Percentiles rank a stretch among this genome's conserved stretches.
phyloP scores from a whole-genome alignment of 371 early-diverging fungal genomes.

The Mortierella sp. region DNA sequence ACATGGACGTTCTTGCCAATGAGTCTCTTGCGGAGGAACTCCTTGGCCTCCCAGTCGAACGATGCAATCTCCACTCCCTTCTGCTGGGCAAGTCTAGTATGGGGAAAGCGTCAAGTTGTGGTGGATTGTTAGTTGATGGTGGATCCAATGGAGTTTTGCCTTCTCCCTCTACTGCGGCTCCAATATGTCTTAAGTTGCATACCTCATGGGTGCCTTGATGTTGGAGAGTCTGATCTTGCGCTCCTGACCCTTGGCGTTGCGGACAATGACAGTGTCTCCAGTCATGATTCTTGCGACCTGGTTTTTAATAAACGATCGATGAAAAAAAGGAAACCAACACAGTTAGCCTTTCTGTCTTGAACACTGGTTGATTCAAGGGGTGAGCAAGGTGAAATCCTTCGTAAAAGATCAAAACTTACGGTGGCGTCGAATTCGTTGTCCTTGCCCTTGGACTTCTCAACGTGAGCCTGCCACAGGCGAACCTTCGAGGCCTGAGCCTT shows the following conservation, averaged over 20 bases:
- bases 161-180: background rate
- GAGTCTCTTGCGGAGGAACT: constrained; percentile 86
- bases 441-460: constrained; percentile 56
- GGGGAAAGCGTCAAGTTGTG: background rate
- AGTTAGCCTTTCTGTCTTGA: background rate
- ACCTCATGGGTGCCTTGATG: constrained; percentile 79
- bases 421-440: constrained; percentile 58
- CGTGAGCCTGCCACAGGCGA: constrained; percentile 86
- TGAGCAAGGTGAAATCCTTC: too few relatives aligned
- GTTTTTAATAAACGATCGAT: background rate
- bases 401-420: constrained; percentile 25
- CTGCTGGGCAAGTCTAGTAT: constrained; percentile 65
- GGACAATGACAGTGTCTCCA: constrained; percentile 86
- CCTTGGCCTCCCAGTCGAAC: constrained; percentile 91
- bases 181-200: background rate
- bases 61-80: constrained; percentile 85
- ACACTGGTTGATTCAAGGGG: background rate
- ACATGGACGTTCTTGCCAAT: constrained; percentile 90
- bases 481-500: constrained; percentile 61
- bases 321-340: background rate
- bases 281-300: constrained; percentile 71
- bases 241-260: constrained; percentile 70
- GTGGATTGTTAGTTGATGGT: background rate
- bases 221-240: constrained; percentile 87
- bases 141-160: background rate